Base-by-base conservation (phyloP, 2,329 filamentous ascomycete species). In the Exserohilum turcica region DNA sequence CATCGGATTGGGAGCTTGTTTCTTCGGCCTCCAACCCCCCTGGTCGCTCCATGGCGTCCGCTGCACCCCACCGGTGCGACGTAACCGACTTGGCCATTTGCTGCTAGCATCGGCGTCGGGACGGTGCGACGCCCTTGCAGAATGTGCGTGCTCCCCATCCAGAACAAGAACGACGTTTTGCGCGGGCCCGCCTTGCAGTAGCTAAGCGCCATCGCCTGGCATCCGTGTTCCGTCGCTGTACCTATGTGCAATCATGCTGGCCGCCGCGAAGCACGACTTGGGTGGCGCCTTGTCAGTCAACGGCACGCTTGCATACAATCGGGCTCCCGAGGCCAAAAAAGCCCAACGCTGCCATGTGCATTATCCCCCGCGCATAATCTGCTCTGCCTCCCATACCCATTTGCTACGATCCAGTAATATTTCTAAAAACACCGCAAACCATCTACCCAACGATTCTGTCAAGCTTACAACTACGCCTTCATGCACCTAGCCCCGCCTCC, bases 1-100 rank as follows among this genome's bases (percentile, higher is more conserved):
- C 9, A 29, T 47, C 37, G 61, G 49, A 63, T 61, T 63, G 59
- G 60, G 39, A 54, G 40, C n/a, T 19, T 60, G 54, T 58, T 61
- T 54, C 40, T 39, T 48, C 46, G 44, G n/a, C n/a, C n/a, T n/a
- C n/a, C n/a, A n/a, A n/a, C n/a, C 29, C 43, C 56, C 60, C 59
- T 61, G 59, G 51, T 42, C 43, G 40, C 40, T 47, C 53, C n/a
- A 15, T 27, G 36, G 27, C 29, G 48, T 39, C 58, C 50, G 32
- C 38, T 37, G 44, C 36, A 31, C 36, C 40, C 28, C 40, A 43
- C 28, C 24, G 12, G 12, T 24, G 38, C 31, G 36, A 27, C 40
- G 50, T 48, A 45, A n/a, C 9, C 31, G 42, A 44, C 39, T 7
- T 43, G 37, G 46, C 43, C 6, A 43, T 54, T 54, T 36, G 50